Evolutionary conservation across 169 alveolate species (phyloP).

Genomic region (Eimeria tenella): DNA sequence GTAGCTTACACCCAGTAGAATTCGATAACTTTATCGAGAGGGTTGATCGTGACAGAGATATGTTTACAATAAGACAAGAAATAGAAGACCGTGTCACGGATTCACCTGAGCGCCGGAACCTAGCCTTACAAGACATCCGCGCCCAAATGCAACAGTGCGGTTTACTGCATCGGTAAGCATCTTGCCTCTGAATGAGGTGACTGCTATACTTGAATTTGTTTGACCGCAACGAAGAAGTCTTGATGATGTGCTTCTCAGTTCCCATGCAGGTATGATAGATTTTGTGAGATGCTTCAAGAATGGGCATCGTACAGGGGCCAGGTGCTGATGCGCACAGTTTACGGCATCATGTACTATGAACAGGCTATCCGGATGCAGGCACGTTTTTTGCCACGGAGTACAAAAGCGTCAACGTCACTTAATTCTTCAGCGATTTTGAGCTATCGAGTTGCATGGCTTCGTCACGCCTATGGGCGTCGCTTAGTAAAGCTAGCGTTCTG

Average conservation of each 20-base stretch:
- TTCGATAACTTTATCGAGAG: slow-evolving; percentile 75
- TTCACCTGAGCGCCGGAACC: slow-evolving; percentile 63
- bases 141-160: slow-evolving; percentile 72
- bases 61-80: slow-evolving; percentile 72
- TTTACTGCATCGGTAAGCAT: slow-evolving; percentile 67
- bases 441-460: too few relatives aligned
- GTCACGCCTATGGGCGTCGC: too few relatives aligned
- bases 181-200: neutral
- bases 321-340: slow-evolving; percentile 77
- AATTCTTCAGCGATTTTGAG: too few relatives aligned
- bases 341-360: slow-evolving; percentile 77
- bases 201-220: neutral
- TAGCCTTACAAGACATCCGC: slow-evolving; percentile 66
- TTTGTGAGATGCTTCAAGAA: slow-evolving; percentile 77
- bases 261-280: slow-evolving; percentile 58
- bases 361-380: slow-evolving; percentile 79
- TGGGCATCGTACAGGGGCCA: slow-evolving; percentile 80
- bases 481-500: too few relatives aligned
- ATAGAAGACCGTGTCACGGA: slow-evolving; percentile 77
- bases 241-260: neutral
- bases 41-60: slow-evolving; percentile 75
- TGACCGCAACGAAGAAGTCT: neutral
- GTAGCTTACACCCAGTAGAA: slow-evolving; percentile 71
- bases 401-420: neutral
- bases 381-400: neutral